A percentile compares a stretch with the other conserved stretches of the same genome.
phyloP scores from a whole-genome alignment of 2,329 filamentous ascomycete species.

The Trichoderma endophyticum region DNA sequence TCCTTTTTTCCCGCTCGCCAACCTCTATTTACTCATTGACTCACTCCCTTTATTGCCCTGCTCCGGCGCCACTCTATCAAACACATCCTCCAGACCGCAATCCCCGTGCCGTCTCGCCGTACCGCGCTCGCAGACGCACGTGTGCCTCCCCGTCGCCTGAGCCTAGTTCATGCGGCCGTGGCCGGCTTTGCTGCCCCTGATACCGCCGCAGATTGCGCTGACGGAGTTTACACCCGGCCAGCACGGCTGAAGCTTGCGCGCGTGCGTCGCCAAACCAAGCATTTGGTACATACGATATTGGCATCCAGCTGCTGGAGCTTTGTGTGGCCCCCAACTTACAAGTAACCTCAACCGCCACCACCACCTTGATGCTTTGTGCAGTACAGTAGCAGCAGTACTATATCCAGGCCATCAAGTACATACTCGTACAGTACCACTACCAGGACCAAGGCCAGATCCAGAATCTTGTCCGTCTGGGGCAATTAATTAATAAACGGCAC shows the following conservation, averaged over 20 bases:
- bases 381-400: not conserved
- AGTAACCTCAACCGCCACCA: not conserved
- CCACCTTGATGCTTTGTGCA: not conserved
- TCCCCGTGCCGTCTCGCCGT: slow-evolving; percentile 6
- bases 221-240: slow-evolving; percentile 6
- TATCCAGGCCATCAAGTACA: not conserved
- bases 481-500: not conserved
- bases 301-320: not conserved
- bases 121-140: not conserved
- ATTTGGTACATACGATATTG: not conserved
- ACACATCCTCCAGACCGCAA: not conserved
- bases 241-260: not conserved
- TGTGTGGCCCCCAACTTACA: not conserved
- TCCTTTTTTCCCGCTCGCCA: not conserved
- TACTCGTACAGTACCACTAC: not conserved
- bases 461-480: not conserved
- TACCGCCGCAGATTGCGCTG: not conserved
- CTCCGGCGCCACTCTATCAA: not conserved
- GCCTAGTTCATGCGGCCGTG: slow-evolving; percentile 11
- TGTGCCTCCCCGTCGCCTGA: slow-evolving; percentile 7
- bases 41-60: not conserved
- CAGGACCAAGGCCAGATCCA: not conserved
- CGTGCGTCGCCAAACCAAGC: not conserved
- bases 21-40: not conserved
- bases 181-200: slow-evolving; percentile 13